Evolutionary conservation across 768 basidiomycete genomes (phyloP).

Genomic region (Mycena rosella): DNA sequence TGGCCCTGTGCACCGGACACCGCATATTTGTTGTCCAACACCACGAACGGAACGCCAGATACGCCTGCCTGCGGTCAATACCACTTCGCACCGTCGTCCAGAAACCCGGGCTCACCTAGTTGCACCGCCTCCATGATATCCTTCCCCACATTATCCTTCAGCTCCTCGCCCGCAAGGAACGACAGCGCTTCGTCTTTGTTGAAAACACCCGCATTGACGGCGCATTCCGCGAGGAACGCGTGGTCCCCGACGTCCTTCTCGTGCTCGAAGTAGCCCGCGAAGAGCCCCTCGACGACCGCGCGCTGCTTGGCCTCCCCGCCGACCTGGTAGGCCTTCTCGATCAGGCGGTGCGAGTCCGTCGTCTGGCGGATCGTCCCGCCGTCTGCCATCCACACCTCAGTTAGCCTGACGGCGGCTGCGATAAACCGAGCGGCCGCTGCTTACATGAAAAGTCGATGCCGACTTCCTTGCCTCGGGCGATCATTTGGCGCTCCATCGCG

Average conservation of each 20-base stretch:
- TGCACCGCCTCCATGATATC: constrained; percentile 24
- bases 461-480: constrained; percentile 21
- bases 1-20: constrained; percentile 34
- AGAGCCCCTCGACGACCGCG: constrained; percentile 30
- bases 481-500: constrained; percentile 26
- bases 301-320: constrained; percentile 32
- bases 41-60: constrained; percentile 28
- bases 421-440: background rate
- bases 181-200: constrained; percentile 20
- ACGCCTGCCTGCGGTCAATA: constrained; percentile 24
- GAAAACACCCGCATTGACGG: constrained; percentile 27
- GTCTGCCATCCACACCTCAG: constrained; percentile 4
- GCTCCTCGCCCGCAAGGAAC: constrained; percentile 21
- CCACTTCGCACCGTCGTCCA: background rate
- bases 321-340: constrained; percentile 31
- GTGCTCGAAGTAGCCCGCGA: constrained; percentile 35
- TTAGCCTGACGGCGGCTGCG: background rate
- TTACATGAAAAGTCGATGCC: constrained; percentile 35
- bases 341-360: constrained; percentile 37
- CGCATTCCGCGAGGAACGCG: constrained; percentile 32
- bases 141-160: constrained; percentile 22
- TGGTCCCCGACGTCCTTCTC: constrained; percentile 30
- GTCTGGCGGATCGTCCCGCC: constrained; percentile 33
- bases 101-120: constrained; percentile 8
- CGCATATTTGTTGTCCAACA: constrained; percentile 27